phyloP scores from a whole-genome alignment of 225 moss, liverwort and hornwort genomes.

The Climacium dendroides region DNA sequence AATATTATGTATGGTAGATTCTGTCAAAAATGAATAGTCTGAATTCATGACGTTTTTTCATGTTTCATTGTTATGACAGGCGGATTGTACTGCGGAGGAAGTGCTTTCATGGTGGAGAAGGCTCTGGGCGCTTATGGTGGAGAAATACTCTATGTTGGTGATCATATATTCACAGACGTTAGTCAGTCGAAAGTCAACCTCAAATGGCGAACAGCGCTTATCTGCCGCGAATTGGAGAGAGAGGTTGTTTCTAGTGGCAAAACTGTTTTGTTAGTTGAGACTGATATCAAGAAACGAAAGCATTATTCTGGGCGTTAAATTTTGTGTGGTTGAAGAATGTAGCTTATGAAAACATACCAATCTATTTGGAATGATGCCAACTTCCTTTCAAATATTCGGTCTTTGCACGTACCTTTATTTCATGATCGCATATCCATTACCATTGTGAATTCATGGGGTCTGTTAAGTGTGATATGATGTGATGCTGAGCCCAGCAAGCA shows the following conservation, averaged over 20 bases:
- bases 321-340: not conserved
- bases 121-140: slow-evolving; percentile 54
- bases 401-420: not conserved
- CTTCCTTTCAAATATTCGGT: not conserved
- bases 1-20: not conserved
- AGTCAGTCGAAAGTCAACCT: slow-evolving; percentile 67
- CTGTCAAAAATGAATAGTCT: not conserved
- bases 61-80: slow-evolving; percentile 10
- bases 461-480: not conserved
- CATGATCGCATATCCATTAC: not conserved
- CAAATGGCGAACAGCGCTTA: slow-evolving; percentile 65
- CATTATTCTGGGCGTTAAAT: not conserved
- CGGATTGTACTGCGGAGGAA: slow-evolving; percentile 76
- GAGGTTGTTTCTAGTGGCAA: slow-evolving; percentile 24
- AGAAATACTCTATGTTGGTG: slow-evolving; percentile 66
- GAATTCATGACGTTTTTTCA: not conserved
- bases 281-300: not conserved
- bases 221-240: slow-evolving; percentile 65
- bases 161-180: slow-evolving; percentile 71
- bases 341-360: not conserved
- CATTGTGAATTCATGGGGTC: not conserved
- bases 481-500: not conserved
- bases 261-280: not conserved
- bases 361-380: not conserved
- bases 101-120: slow-evolving; percentile 66